Percentiles rank a stretch among this genome's conserved stretches.
Conservation (phyloP, 2,329 filamentous ascomycete genomes). For the Scortechinia acanthostroma region DNA sequence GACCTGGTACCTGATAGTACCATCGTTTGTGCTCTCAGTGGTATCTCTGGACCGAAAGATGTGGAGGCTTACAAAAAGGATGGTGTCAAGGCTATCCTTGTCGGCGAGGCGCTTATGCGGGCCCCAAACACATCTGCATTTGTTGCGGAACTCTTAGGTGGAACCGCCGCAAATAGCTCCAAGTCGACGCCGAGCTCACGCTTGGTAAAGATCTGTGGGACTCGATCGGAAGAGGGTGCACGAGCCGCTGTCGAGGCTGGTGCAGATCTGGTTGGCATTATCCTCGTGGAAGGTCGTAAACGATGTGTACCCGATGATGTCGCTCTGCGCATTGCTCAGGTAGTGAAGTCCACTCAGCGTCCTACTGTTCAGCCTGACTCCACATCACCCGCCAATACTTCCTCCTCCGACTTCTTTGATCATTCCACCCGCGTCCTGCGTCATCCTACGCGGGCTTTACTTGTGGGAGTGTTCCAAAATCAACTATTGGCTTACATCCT, state of each 20-base stretch:
- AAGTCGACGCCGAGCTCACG: slow-evolving; percentile 33
- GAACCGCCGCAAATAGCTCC: slow-evolving; percentile 25
- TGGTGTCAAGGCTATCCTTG: slow-evolving; percentile 84
- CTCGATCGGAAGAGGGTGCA: slow-evolving; percentile 74
- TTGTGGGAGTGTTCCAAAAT: slow-evolving; percentile 92
- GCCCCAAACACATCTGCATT: slow-evolving; percentile 76
- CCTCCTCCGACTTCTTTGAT: slow-evolving; percentile 60
- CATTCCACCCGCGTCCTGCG: slow-evolving; percentile 28
- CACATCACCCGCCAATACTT: slow-evolving; percentile 31
- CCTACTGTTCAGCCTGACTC: slow-evolving; percentile 8
- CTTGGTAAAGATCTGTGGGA: slow-evolving; percentile 92
- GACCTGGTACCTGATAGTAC: slow-evolving; percentile 79
- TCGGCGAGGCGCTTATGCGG: slow-evolving; percentile 93
- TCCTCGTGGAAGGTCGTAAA: slow-evolving; percentile 74
- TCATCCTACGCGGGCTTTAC: slow-evolving; percentile 53
- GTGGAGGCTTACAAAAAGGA: slow-evolving; percentile 81
- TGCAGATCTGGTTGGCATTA: slow-evolving; percentile 88
- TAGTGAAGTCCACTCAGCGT: slow-evolving; percentile 51
- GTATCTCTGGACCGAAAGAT: slow-evolving; percentile 82
- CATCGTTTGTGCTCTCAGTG: slow-evolving; percentile 86
- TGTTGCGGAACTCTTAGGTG: slow-evolving; percentile 75
- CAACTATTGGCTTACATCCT: slow-evolving; percentile 80
- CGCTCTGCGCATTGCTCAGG: slow-evolving; percentile 72
- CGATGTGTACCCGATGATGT: slow-evolving; percentile 74
- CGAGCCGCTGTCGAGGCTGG: slow-evolving; percentile 75